Conservation (phyloP, 176 grass and related monocot species). For the Avena insularis region DNA sequence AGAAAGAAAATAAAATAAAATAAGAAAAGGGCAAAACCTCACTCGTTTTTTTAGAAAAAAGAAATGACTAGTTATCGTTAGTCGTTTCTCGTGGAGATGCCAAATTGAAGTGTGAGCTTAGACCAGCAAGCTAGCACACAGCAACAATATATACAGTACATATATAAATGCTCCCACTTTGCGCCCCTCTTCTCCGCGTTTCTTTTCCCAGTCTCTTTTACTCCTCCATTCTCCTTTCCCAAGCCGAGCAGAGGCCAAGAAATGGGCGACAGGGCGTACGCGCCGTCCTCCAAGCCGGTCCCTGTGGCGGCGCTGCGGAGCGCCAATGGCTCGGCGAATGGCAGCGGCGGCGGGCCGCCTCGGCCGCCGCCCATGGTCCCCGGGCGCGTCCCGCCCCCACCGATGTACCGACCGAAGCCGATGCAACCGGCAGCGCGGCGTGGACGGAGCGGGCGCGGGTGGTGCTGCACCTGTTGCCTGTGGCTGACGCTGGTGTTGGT, state of each 20-base stretch:
- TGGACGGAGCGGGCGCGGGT: slow-evolving; percentile 63
- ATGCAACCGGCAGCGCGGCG: slow-evolving; percentile 31
- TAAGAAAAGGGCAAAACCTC: too few species aligned
- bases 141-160: slow-evolving; percentile 27
- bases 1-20: too few species aligned
- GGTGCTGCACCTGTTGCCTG: slow-evolving; percentile 84
- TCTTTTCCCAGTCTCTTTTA: slow-evolving; percentile 8
- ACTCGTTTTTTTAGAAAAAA: too few species aligned
- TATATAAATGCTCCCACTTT: slow-evolving; percentile 44
- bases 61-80: too few species aligned
- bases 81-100: too few species aligned
- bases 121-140: slow-evolving; percentile 1
- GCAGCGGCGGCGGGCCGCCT: slow-evolving; percentile 29
- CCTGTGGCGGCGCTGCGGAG: slow-evolving; percentile 46
- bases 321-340: slow-evolving; percentile 52
- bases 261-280: slow-evolving; percentile 87
- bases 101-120: neutral
- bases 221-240: neutral
- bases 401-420: slow-evolving; percentile 68
- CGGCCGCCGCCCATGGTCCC: slow-evolving; percentile 52
- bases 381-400: slow-evolving; percentile 55
- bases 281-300: slow-evolving; percentile 50
- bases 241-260: neutral
- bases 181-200: slow-evolving; percentile 38
- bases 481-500: slow-evolving; percentile 75